Evolutionary conservation across 2,329 filamentous ascomycete species (phyloP), one percentile per base, ranked within the genome.

Genomic region (Fusarium bulbicola): DNA sequence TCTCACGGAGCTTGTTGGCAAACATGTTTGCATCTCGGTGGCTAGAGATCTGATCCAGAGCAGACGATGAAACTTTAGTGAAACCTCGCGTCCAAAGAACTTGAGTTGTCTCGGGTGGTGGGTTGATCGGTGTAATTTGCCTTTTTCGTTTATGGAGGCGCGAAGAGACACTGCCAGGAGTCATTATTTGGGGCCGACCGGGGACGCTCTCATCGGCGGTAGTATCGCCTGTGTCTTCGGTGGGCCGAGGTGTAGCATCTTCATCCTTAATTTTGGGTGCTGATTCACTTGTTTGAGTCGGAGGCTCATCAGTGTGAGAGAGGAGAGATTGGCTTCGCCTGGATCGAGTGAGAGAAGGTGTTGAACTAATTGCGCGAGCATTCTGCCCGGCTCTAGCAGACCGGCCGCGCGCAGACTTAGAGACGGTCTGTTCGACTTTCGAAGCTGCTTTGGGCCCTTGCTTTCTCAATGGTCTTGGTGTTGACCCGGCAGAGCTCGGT

Each of bases 1-100:
- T 89, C 73, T 94, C 92, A 16, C 92, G 92, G 54, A 95, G 87
- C 4, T 92, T 91, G 61, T 91, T 91, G 34, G 92, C 91, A 78
- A 95, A 95, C 82, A 94, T 93, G 74, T 93, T 94, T 50, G 92
- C 93, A 74, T 93, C 90, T 39, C 92, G 92, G 79, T 95, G 93
- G 59, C 91, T 92, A 30, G 90, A 89, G 66, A 95, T 93, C 76
- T 94, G 91, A 78, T 95, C 93, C 72, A 95, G 86, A 18, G 93
- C 91, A 9, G 92, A 91, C 8, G 88, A 89, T 37, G 91, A 92
- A 20, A 94, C 93, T 74, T 92, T 91, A 40, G 92, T 89, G 77
- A 95, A 92, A 53, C 92, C 92, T 53, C 93, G 90, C 20, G 93
- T 94, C 85, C 92, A 93, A 45, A 93, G 85, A 10, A 95, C 92